Conservation (phyloP, 257 asterid genomes). For the Penstemon davidsonii region DNA sequence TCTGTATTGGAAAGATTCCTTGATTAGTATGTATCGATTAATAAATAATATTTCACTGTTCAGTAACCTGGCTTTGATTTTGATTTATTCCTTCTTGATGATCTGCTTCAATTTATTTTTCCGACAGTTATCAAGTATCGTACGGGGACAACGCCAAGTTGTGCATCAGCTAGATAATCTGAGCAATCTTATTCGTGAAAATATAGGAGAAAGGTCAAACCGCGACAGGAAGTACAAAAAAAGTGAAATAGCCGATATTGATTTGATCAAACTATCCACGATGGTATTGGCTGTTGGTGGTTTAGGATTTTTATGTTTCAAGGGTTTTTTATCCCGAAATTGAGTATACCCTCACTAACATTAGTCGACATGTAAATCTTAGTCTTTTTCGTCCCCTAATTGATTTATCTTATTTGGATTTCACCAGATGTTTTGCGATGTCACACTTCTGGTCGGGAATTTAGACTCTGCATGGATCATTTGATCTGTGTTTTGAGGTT, state of each 20-base stretch:
- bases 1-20: too few relatives aligned
- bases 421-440: constrained; percentile 23
- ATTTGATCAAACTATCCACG: constrained; percentile 18
- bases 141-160: constrained; percentile 79
- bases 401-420: constrained; percentile 21
- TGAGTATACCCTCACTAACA: constrained; percentile 24
- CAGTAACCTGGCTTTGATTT: too few relatives aligned
- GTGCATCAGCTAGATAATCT: constrained; percentile 79
- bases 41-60: too few relatives aligned
- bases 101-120: neutral
- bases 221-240: constrained; percentile 18
- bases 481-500: constrained; percentile 7
- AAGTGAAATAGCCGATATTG: constrained; percentile 16
- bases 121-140: constrained; percentile 57
- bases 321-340: constrained; percentile 34
- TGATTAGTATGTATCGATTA: too few relatives aligned
- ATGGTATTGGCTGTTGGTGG: constrained; percentile 48
- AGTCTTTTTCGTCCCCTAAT: constrained; percentile 5
- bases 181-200: constrained; percentile 59
- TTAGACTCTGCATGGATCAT: constrained; percentile 12
- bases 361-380: constrained; percentile 16
- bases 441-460: constrained; percentile 33
- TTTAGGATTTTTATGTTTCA: constrained; percentile 42
- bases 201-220: constrained; percentile 31
- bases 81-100: constrained; percentile 2